Percentiles rank a stretch among this genome's conserved stretches.
These are phyloP conservation scores for Dictyostelium brefeldianum DNA, from an alignment of 78 protist species.

Conservation along the genomic window DNA sequence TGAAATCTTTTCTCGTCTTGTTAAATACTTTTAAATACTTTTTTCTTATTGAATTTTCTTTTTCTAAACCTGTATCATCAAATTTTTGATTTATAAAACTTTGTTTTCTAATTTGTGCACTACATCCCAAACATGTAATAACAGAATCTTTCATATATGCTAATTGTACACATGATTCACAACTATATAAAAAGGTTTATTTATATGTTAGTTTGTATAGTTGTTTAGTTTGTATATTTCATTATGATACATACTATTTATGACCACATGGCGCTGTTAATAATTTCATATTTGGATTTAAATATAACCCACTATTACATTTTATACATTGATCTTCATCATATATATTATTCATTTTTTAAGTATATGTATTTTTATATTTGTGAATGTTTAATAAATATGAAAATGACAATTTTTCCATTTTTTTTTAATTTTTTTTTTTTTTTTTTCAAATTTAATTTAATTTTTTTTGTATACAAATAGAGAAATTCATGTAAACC, in stretches of 20 bases:
- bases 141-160: conserved; percentile 48
- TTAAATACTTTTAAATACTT: conserved; percentile 33
- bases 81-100: conserved; percentile 40
- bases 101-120: conserved; percentile 36
- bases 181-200: conserved; percentile 3
- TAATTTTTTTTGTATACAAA: not conserved
- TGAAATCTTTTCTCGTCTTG: conserved; percentile 46
- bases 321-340: conserved; percentile 57
- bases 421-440: not conserved
- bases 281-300: conserved; percentile 46
- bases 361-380: not conserved
- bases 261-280: conserved; percentile 73
- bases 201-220: too few relatives aligned
- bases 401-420: not conserved
- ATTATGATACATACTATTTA: conserved; percentile 51
- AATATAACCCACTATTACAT: conserved; percentile 29
- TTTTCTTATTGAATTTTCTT: conserved; percentile 52
- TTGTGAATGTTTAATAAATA: not conserved
- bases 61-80: conserved; percentile 60
- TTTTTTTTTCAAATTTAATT: too few relatives aligned
- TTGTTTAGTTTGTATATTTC: not conserved
- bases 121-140: conserved; percentile 41
- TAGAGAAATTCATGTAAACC: not conserved
- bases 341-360: conserved; percentile 9
- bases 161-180: conserved; percentile 61